Evolutionary conservation across 352 stramenopile species (phyloP).

Genomic region (Phytophthora nicotianae): DNA sequence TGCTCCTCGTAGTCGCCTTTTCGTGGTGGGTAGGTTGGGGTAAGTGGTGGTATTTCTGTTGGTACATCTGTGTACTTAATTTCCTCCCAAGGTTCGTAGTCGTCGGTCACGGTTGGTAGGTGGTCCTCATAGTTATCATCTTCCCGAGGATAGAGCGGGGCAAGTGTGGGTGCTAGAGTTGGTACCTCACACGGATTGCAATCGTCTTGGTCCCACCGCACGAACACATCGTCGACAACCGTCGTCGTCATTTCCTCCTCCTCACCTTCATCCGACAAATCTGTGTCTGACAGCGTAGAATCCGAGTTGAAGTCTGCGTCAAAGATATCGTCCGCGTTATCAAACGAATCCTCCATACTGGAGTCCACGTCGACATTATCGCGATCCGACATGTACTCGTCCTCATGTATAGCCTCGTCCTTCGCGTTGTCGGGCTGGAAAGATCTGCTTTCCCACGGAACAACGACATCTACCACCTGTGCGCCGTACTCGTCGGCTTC

Average conservation of each 20-base stretch:
- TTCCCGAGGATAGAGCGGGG: conserved; percentile 10
- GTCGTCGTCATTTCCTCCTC: not conserved
- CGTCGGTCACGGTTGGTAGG: conserved; percentile 12
- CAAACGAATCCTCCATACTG: not conserved
- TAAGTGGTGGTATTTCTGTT: not conserved
- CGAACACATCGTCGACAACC: conserved; percentile 7
- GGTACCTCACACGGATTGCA: conserved; percentile 27
- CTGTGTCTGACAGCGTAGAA: not conserved
- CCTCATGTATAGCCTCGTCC: not conserved
- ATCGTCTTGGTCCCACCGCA: conserved; percentile 26
- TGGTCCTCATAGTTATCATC: conserved; percentile 17
- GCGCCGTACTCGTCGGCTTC: not conserved
- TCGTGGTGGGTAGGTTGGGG: not conserved
- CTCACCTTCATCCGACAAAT: not conserved
- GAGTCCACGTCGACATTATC: not conserved
- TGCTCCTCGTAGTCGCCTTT: conserved; percentile 3
- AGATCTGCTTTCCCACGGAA: not conserved
- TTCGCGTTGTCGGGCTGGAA: not conserved
- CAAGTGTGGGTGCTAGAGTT: conserved; percentile 15
- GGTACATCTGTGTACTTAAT: not conserved
- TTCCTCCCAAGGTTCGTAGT: conserved; percentile 15
- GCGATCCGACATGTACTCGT: not conserved
- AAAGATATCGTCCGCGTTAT: not conserved
- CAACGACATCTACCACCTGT: not conserved
- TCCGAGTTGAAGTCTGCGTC: conserved; percentile 1